Evolutionary conservation across 2,329 filamentous ascomycete species (phyloP), one percentile per base, ranked within the genome.

Genomic region (Microdochium trichocladiopsis): DNA sequence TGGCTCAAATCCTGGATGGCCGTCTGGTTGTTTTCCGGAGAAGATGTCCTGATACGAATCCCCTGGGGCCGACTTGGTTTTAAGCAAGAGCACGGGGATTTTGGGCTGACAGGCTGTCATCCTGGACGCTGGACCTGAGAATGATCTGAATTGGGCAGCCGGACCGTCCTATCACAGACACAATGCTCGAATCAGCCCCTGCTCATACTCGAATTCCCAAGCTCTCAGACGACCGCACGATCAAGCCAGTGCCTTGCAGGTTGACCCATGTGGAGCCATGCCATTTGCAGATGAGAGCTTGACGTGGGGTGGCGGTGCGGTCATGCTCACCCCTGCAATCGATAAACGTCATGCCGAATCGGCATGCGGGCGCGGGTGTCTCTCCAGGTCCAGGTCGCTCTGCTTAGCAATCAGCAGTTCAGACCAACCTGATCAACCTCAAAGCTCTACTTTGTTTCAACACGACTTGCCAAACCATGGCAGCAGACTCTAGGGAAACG

Each of bases 11-110:
- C 61, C 52, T 10, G 47, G 47, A 51, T 63, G 63, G 50, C 68
- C 72, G 48, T 66, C 54, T 25, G 72, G 66, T 48, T 71, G 63
- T 36, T 63, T 64, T 4, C 12, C 21, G 43, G 74, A 72, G 63
- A 92, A 87, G 47, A 84, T 74, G 48, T 89, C 83, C 58, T 88
- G 77, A 64, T 94, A 94, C 9, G 80, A 78, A 65, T 94, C 89
- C 47, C 72, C 76, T 0, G 88, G 88, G 0, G 71, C 75, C 0
- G 88, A 93, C 61, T 79, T 86, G 2, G 89, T 93, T 69, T 94
- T 94, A 51, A 94, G 78, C 1, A 94, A 75, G 22, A 93, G 72
- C 22, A 94, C 69, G 1, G 87, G 85, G 10, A 72, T 68, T 50
- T 53, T 57, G 48, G 36, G 56, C 37, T 37, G 33, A n/a, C 18